phyloP scores from a whole-genome alignment of 106 monocot genomes.

The Triglochin maritima region DNA sequence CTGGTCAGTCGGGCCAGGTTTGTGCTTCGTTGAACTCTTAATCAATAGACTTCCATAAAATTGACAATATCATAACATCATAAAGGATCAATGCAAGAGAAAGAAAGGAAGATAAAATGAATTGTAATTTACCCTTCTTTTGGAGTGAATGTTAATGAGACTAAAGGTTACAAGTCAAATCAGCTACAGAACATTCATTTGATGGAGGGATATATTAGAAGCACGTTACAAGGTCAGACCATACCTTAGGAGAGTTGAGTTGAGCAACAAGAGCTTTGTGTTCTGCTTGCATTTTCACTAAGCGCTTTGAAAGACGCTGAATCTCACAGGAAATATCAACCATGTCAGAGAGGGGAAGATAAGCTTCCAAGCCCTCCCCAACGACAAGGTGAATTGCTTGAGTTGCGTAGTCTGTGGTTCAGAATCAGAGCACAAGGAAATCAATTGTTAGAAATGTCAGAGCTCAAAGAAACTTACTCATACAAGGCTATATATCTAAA shows the following conservation, averaged over 20 bases:
- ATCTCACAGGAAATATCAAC: slow-evolving; percentile 83
- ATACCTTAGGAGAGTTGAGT: slow-evolving; percentile 68
- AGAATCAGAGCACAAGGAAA: slow-evolving; percentile 1
- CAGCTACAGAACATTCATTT: background rate
- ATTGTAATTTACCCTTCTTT: too few relatives aligned
- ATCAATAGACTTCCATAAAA: too few relatives aligned
- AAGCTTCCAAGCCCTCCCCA: slow-evolving; percentile 83
- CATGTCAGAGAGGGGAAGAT: slow-evolving; percentile 91
- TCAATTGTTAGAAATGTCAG: too few relatives aligned
- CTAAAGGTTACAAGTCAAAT: background rate
- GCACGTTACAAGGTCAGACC: background rate
- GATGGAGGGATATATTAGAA: background rate
- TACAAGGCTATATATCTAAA: background rate
- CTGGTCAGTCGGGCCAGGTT: too few relatives aligned
- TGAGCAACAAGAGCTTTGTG: slow-evolving; percentile 71
- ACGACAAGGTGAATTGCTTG: slow-evolving; percentile 86
- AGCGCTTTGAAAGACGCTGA: slow-evolving; percentile 69
- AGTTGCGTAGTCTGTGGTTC: slow-evolving; percentile 46
- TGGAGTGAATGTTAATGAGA: too few relatives aligned
- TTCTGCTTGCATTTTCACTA: slow-evolving; percentile 92
- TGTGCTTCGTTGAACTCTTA: too few relatives aligned
- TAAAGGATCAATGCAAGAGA: too few relatives aligned
- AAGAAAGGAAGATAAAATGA: too few relatives aligned
- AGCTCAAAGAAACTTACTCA: too few relatives aligned
- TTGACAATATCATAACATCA: too few relatives aligned